Base-by-base conservation (phyloP, 2,329 filamentous ascomycete genomes). In the Diplodia seriata region DNA sequence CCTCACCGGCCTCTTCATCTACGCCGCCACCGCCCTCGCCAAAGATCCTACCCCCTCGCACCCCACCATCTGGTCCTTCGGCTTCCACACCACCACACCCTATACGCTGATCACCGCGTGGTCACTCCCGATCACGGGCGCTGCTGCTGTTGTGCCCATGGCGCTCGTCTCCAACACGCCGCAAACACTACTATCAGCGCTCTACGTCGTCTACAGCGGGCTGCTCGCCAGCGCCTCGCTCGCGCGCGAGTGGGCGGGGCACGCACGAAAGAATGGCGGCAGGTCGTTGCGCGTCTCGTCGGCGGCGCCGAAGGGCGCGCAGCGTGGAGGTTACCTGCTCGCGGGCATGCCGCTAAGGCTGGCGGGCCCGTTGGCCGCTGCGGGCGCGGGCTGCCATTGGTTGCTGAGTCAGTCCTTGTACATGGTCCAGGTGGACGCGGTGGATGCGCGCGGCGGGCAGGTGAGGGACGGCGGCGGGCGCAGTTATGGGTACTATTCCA, bases 161-260 rank as follows among this genome's bases (percentile, higher is more conserved):
- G 23, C 23, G 3, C 43, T 64, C 2, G 15, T 85, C 0, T 81
- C 79, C 40, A 86, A 86, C 69, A 31, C 77, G 0, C 82, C 83
- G 0, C 85, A 86, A 69, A 66, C 84, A 0, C 64, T 85, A 3
- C 69, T 85, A 0, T 84, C 82, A 0, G 72, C 82, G 15, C 56
- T 82, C 1, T 85, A 86, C 70, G 72, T 84, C 3, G 71, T 75
- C 1, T 79, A 80, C 72, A 85, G 85, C 70, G 73, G 72, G 1
- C 73, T 85, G 5, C 76, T 82, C n/a, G 87, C 82, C 0, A 76
- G 73, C 2, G 84, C 85, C 74, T 75, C 83, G 0, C 71, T 81
- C 0, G 81, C 79, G 0, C 71, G 76, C 8, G 86, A 88, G 73
- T 83, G 81, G 71, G 14, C 36, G 8, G 18, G 6, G 14, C 26